Percentiles rank a stretch among this genome's conserved stretches.
These are phyloP conservation scores for Torulaspora franciscae DNA, from an alignment of 805 yeast genomes.

Conservation along the genomic window DNA sequence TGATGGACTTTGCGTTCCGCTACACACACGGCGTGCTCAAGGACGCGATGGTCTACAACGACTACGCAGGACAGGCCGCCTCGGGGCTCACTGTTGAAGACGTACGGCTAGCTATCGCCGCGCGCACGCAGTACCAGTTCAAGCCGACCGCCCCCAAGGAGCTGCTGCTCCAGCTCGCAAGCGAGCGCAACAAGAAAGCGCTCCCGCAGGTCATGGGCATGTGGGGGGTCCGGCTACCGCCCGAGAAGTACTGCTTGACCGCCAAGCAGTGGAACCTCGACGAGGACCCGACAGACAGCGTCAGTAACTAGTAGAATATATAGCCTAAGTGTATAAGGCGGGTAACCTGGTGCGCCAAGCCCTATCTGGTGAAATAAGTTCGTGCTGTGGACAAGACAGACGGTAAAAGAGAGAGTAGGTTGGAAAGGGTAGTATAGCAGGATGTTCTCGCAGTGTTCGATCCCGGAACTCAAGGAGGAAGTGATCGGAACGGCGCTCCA, in stretches of 20 bases:
- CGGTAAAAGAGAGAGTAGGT: not conserved
- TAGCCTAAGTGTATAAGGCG: not conserved
- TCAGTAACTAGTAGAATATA: not conserved
- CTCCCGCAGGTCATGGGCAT: conserved; percentile 87
- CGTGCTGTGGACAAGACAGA: not conserved
- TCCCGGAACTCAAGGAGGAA: conserved; percentile 62
- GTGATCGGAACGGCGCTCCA: conserved; percentile 53
- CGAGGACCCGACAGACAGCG: conserved; percentile 8
- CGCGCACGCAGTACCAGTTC: conserved; percentile 92
- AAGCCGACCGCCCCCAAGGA: conserved; percentile 92
- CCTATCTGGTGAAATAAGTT: not conserved
- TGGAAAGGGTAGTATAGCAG: not conserved
- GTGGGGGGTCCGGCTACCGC: conserved; percentile 92
- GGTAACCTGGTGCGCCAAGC: not conserved
- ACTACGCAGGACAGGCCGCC: conserved; percentile 59
- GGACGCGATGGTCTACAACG: conserved; percentile 86
- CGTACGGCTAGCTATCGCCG: conserved; percentile 84
- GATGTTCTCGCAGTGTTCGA: conserved; percentile 51
- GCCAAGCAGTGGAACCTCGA: conserved; percentile 38
- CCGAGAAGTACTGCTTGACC: conserved; percentile 93
- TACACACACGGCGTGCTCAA: conserved; percentile 82
- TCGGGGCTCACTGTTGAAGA: conserved; percentile 78
- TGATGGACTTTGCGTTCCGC: conserved; percentile 93
- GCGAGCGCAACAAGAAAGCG: conserved; percentile 82
- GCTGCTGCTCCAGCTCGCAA: conserved; percentile 80